Evolutionary conservation across 805 yeast genomes (phyloP).

Genomic region (Clavispora asparagi): DNA sequence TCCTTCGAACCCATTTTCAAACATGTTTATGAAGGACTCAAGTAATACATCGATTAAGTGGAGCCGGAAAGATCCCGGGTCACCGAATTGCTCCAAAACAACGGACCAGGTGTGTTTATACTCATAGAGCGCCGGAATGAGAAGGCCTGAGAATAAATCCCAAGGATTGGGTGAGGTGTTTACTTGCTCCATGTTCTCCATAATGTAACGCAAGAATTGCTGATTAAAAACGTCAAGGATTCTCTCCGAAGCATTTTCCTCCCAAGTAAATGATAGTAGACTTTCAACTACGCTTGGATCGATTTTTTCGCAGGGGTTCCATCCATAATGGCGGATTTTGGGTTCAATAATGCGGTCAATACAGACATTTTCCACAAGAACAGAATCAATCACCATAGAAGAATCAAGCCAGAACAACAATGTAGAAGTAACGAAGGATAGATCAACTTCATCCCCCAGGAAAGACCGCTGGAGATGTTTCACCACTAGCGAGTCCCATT

Average conservation of each 20-base stretch:
- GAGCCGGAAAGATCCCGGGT: background rate
- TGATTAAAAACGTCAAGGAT: background rate
- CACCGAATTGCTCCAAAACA: background rate
- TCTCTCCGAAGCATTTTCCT: background rate
- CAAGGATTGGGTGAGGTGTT: background rate
- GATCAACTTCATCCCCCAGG: background rate
- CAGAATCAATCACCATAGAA: slow-evolving; percentile 8
- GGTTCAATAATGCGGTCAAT: background rate
- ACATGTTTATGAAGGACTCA: background rate
- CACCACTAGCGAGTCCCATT: slow-evolving; percentile 10
- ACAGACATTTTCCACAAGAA: slow-evolving; percentile 5
- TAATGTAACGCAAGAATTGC: background rate
- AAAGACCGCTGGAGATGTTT: background rate
- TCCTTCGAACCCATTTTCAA: background rate
- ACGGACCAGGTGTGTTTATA: background rate
- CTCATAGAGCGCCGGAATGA: slow-evolving; percentile 1
- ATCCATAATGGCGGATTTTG: background rate
- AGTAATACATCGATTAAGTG: background rate
- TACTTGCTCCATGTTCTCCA: background rate
- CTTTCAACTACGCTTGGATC: background rate
- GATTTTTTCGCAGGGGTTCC: background rate
- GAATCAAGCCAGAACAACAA: slow-evolving; percentile 13
- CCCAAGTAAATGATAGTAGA: background rate
- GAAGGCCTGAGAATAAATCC: background rate
- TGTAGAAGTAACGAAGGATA: background rate